A percentile compares a stretch with the other conserved stretches of the same genome.
Evolutionary conservation across 1,284 basidiomycete genomes (phyloP).

Genomic region (Ustilago nuda): DNA sequence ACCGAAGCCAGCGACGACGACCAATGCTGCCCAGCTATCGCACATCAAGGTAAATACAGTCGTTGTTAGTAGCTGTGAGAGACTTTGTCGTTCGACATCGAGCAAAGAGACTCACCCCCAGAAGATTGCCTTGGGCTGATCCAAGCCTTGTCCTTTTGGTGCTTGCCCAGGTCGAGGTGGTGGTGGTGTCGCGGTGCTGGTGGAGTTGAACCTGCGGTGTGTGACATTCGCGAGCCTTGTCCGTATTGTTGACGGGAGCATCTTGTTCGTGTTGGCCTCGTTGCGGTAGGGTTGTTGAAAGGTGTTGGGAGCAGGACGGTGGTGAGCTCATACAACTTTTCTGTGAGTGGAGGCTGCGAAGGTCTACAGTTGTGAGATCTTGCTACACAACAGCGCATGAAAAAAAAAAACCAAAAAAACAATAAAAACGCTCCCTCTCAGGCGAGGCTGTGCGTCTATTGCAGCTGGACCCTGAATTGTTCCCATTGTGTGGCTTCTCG

Average conservation of each 20-base stretch:
- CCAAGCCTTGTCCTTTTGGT: constrained; percentile 30
- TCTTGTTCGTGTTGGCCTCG: neutral
- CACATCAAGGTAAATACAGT: neutral
- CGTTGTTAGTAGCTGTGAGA: neutral
- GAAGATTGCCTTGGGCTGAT: constrained; percentile 48
- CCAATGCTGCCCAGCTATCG: constrained; percentile 39
- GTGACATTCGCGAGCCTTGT: neutral
- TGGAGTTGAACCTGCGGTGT: constrained; percentile 9
- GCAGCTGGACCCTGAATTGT: constrained; percentile 23
- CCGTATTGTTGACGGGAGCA: constrained; percentile 14
- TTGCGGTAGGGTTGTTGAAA: neutral
- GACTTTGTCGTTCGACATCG: no score
- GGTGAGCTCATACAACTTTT: neutral
- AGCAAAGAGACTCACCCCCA: constrained; percentile 34
- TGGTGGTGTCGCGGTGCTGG: neutral
- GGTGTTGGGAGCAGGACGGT: neutral
- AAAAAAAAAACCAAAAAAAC: neutral
- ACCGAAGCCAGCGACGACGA: constrained; percentile 45
- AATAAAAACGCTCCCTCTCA: neutral
- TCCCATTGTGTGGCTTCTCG: neutral
- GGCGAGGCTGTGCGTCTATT: neutral
- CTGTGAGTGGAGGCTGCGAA: neutral
- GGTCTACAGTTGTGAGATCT: neutral
- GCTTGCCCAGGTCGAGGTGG: neutral
- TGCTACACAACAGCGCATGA: neutral